Evolutionary conservation across 345 rosid species (phyloP).

Genomic region (Eucalyptus urophylla): DNA sequence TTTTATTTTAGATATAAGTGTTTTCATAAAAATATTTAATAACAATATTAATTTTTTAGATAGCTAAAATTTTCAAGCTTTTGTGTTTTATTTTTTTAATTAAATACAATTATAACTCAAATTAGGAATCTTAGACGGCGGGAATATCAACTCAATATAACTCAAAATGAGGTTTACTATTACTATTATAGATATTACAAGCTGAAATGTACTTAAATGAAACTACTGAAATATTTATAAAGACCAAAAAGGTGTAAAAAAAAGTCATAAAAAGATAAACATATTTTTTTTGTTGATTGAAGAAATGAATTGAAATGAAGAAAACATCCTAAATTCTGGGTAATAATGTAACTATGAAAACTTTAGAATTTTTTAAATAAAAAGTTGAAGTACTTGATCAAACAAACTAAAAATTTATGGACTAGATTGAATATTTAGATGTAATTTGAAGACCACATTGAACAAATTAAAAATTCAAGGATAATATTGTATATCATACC

Average conservation of each 20-base stretch:
- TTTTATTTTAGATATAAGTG: too few species aligned
- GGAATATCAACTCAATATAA: not conserved
- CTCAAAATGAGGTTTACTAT: not conserved
- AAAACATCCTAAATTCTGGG: too few species aligned
- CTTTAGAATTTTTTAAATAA: too few species aligned
- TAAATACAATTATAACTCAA: not conserved
- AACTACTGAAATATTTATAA: not conserved
- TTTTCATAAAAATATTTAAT: too few species aligned
- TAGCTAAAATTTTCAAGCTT: not conserved
- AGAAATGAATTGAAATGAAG: not conserved
- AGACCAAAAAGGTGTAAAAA: too few species aligned
- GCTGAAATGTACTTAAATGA: not conserved
- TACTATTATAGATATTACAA: not conserved
- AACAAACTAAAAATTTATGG: not conserved
- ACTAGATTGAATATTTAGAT: too few species aligned
- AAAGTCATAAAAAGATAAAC: not conserved
- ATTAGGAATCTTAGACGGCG: not conserved
- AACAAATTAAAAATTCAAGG: not conserved
- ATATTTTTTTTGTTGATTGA: too few species aligned
- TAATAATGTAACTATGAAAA: too few species aligned
- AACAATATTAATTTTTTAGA: too few species aligned
- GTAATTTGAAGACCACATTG: fast-evolving
- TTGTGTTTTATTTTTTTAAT: not conserved
- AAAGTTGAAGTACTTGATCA: not conserved
- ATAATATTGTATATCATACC: too few species aligned